These are phyloP conservation scores for Ophiostoma himal-ulmi DNA, from an alignment of 2,329 filamentous ascomycete genomes.

Conservation along the genomic window DNA sequence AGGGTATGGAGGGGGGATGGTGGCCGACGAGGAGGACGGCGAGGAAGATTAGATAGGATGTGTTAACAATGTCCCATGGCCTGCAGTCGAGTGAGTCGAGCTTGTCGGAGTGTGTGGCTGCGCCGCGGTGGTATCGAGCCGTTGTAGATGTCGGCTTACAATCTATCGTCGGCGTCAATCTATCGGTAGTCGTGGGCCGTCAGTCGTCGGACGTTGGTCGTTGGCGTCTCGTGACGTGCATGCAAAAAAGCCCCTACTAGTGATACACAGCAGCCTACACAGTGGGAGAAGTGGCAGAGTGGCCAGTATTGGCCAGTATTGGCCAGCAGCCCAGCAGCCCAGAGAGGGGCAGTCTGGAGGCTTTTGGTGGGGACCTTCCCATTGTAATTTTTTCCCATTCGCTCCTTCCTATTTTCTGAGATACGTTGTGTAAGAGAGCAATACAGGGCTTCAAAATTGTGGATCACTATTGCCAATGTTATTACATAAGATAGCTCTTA, in stretches of 20 bases:
- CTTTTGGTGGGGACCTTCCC: constrained; percentile 5
- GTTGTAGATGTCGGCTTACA: not conserved
- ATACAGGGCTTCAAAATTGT: not conserved
- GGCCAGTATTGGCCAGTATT: not conserved
- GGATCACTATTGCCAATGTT: not conserved
- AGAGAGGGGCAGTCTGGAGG: constrained; percentile 13
- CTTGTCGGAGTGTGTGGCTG: not conserved
- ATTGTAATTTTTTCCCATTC: constrained; percentile 15
- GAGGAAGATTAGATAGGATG: not conserved
- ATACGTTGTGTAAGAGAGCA: not conserved
- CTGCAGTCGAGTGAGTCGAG: not conserved
- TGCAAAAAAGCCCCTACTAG: constrained; percentile 8
- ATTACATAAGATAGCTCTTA: not conserved
- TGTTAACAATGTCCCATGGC: constrained; percentile 15
- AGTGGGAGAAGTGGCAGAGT: not conserved
- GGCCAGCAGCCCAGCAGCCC: not conserved
- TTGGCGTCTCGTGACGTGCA: constrained; percentile 11
- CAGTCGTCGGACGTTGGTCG: not conserved
- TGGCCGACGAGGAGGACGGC: not conserved
- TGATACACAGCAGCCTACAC: constrained; percentile 10
- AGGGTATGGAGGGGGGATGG: not conserved
- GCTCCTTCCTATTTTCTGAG: constrained; percentile 3
- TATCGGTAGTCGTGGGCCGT: not conserved
- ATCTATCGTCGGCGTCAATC: not conserved
- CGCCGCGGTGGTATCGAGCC: not conserved